Evolutionary conservation across 345 rosid species (phyloP).

Genomic region (Laguncularia racemosa): DNA sequence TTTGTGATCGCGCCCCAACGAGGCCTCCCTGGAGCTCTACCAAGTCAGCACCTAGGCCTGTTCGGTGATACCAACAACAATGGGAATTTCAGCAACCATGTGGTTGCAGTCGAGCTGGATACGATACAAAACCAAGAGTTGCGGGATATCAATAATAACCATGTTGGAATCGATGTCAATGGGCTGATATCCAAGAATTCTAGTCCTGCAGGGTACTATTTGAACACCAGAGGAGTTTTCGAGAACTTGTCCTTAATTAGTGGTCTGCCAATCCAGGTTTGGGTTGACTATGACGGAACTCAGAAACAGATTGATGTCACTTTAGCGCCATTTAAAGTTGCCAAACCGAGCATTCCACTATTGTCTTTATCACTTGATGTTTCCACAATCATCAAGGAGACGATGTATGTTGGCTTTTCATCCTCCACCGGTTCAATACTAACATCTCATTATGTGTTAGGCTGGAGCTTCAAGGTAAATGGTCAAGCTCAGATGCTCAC

Average conservation of each 20-base stretch:
- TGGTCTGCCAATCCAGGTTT: conserved; percentile 31
- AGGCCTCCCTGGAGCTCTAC: conserved; percentile 23
- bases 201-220: conserved; percentile 22
- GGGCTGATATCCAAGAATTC: conserved; percentile 21
- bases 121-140: conserved; percentile 21
- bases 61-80: conserved; percentile 26
- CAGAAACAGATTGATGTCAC: conserved; percentile 33
- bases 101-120: conserved; percentile 55
- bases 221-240: conserved; percentile 5
- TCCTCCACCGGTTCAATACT: conserved; percentile 45
- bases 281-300: conserved; percentile 44
- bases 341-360: conserved; percentile 42
- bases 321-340: conserved; percentile 24
- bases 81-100: conserved; percentile 33
- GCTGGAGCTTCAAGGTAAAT: conserved; percentile 65
- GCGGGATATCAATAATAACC: conserved; percentile 35
- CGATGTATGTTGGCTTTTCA: conserved; percentile 71
- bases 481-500: conserved; percentile 26
- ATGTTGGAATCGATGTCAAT: conserved; percentile 50
- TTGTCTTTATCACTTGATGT: conserved; percentile 36
- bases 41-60: conserved; percentile 37
- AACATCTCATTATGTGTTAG: conserved; percentile 30
- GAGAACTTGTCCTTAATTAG: conserved; percentile 10
- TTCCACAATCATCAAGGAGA: conserved; percentile 14
- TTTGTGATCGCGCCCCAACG: conserved; percentile 46